Base-by-base conservation (phyloP, 75 land plant species). In the Sequoia sempervirens region DNA sequence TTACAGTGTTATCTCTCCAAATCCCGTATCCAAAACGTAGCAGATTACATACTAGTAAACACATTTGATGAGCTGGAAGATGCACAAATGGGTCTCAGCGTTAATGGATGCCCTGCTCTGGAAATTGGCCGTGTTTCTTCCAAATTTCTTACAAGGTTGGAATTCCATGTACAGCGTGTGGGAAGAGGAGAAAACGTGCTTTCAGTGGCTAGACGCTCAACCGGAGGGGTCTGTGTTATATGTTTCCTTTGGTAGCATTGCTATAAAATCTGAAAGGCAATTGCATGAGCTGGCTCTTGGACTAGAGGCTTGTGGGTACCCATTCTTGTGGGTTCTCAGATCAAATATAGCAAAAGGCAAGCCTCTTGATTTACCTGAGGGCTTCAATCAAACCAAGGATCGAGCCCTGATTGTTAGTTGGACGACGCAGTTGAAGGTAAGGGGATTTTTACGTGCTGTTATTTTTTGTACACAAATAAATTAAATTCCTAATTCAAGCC, bases 241-340 rank as follows among this genome's bases (percentile, higher is more conserved):
- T 83, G 43, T 85, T 50, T 81, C 86, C 17, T 85, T 85, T 66
- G 86, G 86, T 6, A 80, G 83, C 64, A 56, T 85, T 47, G 66
- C 70, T 2, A 36, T 80, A 5, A 61, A 50, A 30, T 85, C 86
- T 36, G 40, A 32, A 32, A 40, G 30, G 43, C 84, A 85, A 41
- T 41, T 54, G 53, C 28, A 41, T 5, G 84, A 82, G 64, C 83
- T 85, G 36, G 85, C 68, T 11, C 32, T 81, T 7, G 86, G 86
- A 9, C 40, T 85, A 6, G 66, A 81, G 28, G 68, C 66, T 17
- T 61, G 73, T 30, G 37, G 68, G 23, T 18, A 82, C 6, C 86
- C 70, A 1, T 82, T 85, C 54, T 32, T 85, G 41, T 85, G 86
- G 86, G 83, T 58, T 28, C 26, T 86, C 28, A 76, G 90, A 17